Percentiles rank a stretch among this genome's conserved stretches.
Evolutionary conservation across 2,329 filamentous ascomycete species (phyloP).

Genomic region (Phialophora macrospora): DNA sequence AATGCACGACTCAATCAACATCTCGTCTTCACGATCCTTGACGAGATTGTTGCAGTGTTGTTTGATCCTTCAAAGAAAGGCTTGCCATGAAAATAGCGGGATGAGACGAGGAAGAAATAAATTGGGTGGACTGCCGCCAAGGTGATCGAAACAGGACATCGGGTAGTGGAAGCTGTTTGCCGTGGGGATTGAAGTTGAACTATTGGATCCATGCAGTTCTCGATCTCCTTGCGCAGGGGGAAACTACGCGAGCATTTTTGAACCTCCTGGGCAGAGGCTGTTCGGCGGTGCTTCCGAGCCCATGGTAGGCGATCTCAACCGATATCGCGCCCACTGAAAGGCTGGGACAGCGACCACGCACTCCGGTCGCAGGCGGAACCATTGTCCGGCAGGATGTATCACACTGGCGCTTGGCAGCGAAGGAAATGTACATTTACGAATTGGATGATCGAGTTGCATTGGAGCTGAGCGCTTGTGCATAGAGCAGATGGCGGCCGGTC

Average conservation of each 20-base stretch:
- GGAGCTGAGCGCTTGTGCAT: not conserved
- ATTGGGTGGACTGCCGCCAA: not conserved
- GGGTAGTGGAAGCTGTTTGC: not conserved
- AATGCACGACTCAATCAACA: conserved; percentile 84
- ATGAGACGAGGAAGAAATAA: not conserved
- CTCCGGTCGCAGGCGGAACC: not conserved
- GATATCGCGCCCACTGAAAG: not conserved
- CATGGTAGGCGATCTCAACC: not conserved
- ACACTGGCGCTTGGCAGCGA: not conserved
- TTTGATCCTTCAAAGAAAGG: conserved; percentile 52
- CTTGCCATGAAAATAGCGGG: not conserved
- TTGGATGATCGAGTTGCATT: not conserved
- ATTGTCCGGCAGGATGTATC: not conserved
- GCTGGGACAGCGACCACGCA: not conserved
- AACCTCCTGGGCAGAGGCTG: not conserved
- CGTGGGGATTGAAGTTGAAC: not conserved
- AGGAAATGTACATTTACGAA: not conserved
- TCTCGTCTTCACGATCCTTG: conserved; percentile 71
- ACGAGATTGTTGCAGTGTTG: conserved; percentile 70
- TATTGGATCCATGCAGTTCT: not conserved
- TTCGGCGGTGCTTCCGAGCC: not conserved
- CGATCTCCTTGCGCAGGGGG: not conserved
- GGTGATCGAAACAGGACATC: not conserved
- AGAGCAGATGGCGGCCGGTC: too few species aligned
- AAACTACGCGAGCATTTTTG: too few species aligned